Evolutionary conservation across 805 yeast genomes (phyloP).

Genomic region (Debaryomyces maramus): DNA sequence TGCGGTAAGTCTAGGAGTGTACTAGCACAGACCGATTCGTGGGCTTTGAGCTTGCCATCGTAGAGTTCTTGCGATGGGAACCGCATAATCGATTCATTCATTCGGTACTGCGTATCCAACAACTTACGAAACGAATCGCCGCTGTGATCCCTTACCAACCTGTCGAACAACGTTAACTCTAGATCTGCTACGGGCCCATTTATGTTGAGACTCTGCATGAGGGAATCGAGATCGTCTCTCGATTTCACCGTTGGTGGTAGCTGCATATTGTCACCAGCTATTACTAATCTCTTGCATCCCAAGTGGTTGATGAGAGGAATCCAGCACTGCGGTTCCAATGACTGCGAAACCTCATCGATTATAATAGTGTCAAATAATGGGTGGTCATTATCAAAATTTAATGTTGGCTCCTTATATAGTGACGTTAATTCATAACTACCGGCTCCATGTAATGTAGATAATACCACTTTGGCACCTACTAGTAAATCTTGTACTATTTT

Average conservation of each 20-base stretch:
- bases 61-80: conserved; percentile 74
- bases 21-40: conserved; percentile 52
- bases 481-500: conserved; percentile 62
- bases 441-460: conserved; percentile 86
- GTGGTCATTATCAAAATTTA: conserved; percentile 18
- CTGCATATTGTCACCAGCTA: conserved; percentile 94
- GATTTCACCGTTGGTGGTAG: conserved; percentile 87
- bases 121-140: conserved; percentile 52
- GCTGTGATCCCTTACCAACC: conserved; percentile 52
- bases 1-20: conserved; percentile 51
- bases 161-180: conserved; percentile 75
- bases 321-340: conserved; percentile 96
- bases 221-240: conserved; percentile 19
- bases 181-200: conserved; percentile 37
- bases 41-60: conserved; percentile 61
- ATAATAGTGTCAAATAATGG: conserved; percentile 73
- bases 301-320: conserved; percentile 76
- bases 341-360: conserved; percentile 94
- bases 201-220: conserved; percentile 19
- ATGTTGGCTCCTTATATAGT: conserved; percentile 37
- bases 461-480: conserved; percentile 62
- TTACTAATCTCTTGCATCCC: conserved; percentile 56
- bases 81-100: conserved; percentile 76
- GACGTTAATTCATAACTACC: conserved; percentile 69
- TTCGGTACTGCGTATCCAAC: conserved; percentile 79